Base-by-base conservation (phyloP, 139 green algal genomes). In the Chlamydomonas sp. region DNA sequence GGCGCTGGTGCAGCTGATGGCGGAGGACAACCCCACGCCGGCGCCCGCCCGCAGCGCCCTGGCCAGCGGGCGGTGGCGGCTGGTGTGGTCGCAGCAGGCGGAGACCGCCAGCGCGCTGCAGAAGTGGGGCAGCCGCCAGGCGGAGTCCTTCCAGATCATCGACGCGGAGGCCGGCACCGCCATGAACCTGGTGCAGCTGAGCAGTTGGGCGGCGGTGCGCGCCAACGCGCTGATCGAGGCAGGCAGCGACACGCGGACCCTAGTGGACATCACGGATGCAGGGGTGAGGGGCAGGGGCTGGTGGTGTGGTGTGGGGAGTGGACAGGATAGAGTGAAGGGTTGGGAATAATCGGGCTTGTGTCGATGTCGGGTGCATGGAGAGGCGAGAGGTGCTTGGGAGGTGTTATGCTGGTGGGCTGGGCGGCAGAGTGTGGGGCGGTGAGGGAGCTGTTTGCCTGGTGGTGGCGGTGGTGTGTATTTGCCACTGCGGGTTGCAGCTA, bases 151-250 rank as follows among this genome's bases (percentile, higher is more conserved):
- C 85, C 85, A 90, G 90, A 81, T 97, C 18, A 94, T 98, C 9
- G 88, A 91, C 62, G 90, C 80, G 0, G 86, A 91, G 31, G 83
- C n/a, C 1, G 91, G 92, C 31, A 86, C 79, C 0, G 83, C 96
- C 78, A 89, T 95, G 73, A 97, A 98, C 71, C 16, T 93, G 67
- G 95, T 97, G n/a, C 87, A 92, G 58, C 88, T 98, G 68, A 89
- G 91, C 31, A 71, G 89, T 5, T 74, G 92, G 60, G 83, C 77
- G 49, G 20, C 89, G 68, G 84, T 98, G 59, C 88, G 91, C 1
- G 96, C 95, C 20, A 60, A 91, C 20, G 96, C 94, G 1, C 80
- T 62, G 4, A 94, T 92, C 79, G 68, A 85, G 60, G 68, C 93
- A 2, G 80, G 89, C 10, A 74, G 67, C 59, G 84, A 90, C 75